Percentiles rank a stretch among this genome's conserved stretches.
These are phyloP conservation scores for Delonix regia DNA, from an alignment of 306 rosid genomes.

Conservation along the genomic window DNA sequence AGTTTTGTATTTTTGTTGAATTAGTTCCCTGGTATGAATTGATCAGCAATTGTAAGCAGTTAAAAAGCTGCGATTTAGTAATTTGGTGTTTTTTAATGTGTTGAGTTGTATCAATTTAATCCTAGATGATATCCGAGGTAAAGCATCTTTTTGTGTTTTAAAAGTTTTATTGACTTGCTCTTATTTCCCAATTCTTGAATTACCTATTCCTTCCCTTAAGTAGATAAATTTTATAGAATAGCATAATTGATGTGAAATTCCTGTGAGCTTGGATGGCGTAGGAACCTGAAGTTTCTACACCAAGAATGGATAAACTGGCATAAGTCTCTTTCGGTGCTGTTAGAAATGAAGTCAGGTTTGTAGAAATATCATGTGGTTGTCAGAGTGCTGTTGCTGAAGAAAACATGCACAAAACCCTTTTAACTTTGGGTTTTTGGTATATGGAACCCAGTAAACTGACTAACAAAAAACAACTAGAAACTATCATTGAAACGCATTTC, in stretches of 20 bases:
- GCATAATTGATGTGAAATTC: background rate
- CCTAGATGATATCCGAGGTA: background rate
- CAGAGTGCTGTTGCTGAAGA: background rate
- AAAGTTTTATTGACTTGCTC: background rate
- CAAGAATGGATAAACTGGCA: background rate
- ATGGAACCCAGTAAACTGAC: background rate
- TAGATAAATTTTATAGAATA: background rate
- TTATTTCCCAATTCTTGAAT: background rate
- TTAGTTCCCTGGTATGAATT: background rate
- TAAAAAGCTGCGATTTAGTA: background rate
- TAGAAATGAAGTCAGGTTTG: background rate
- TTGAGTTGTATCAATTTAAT: background rate
- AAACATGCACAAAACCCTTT: background rate
- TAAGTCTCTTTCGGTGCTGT: background rate
- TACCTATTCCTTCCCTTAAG: background rate
- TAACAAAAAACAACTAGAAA: background rate
- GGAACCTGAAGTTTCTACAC: background rate
- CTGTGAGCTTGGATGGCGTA: background rate
- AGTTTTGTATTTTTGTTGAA: background rate
- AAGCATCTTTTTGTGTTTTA: background rate
- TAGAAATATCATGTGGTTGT: background rate
- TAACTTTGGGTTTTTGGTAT: background rate
- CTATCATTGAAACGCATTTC: background rate
- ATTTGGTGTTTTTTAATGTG: background rate
- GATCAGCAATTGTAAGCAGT: background rate